Percentiles rank a stretch among this genome's conserved stretches.
These are phyloP conservation scores for Vitis rotundifolia DNA, from an alignment of 164 flowering plant species.

Conservation along the genomic window DNA sequence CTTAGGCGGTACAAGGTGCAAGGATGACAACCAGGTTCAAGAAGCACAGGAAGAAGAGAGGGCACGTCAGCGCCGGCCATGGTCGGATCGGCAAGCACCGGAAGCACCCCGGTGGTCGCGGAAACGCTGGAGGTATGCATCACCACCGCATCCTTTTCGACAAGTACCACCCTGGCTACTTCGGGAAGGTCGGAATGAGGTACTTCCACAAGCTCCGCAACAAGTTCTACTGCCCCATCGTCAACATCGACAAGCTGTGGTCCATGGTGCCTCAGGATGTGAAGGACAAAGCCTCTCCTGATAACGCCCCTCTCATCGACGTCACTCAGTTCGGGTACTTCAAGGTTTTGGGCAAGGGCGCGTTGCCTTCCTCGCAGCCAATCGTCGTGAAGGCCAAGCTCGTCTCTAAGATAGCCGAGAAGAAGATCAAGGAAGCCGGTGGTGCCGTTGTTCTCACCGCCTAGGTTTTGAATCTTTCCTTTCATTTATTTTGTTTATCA, in stretches of 20 bases:
- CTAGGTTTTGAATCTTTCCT: not conserved
- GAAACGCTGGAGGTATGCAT: too few relatives aligned
- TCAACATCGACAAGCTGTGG: slow-evolving; percentile 6
- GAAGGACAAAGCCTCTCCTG: not conserved
- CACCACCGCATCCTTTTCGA: too few relatives aligned
- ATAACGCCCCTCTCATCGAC: not conserved
- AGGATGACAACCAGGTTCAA: slow-evolving; percentile 2
- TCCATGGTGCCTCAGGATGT: not conserved
- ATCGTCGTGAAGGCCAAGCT: too few relatives aligned
- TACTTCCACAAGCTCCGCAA: not conserved
- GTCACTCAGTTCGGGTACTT: not conserved
- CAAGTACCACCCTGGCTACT: too few relatives aligned
- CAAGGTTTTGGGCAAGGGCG: too few relatives aligned
- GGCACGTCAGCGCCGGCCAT: slow-evolving; percentile 7
- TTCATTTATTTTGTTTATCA: too few relatives aligned
- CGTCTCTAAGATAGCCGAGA: too few relatives aligned
- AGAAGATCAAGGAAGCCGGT: not conserved
- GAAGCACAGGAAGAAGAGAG: slow-evolving; percentile 8
- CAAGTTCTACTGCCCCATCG: slow-evolving; percentile 3
- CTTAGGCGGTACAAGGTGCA: not conserved
- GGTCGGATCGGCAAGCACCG: too few relatives aligned
- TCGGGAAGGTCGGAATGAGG: too few relatives aligned
- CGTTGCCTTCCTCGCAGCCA: too few relatives aligned
- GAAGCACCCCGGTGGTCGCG: too few relatives aligned
- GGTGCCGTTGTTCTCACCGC: slow-evolving; percentile 5